Conservation (phyloP, 768 basidiomycete species). For the Phylloporus arenicola region DNA sequence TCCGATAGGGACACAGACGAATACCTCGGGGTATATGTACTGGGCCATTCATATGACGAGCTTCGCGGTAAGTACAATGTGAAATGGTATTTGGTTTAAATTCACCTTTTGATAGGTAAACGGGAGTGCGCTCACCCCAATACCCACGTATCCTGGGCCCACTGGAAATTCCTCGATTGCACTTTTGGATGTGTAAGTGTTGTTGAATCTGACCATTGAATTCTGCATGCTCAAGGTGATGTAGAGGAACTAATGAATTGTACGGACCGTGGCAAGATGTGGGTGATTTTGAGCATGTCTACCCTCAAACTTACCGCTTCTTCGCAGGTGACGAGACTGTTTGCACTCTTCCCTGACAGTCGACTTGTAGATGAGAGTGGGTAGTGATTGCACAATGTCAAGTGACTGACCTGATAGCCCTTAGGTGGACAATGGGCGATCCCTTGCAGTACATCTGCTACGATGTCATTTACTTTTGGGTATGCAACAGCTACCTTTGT, state of each 20-base stretch:
- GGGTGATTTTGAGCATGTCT: constrained; percentile 15
- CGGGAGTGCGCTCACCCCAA: constrained; percentile 43
- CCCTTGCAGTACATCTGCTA: constrained; percentile 58
- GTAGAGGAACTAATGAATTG: constrained; percentile 64
- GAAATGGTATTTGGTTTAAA: neutral
- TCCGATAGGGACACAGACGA: constrained; percentile 53
- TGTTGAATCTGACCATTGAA: neutral
- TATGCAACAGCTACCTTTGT: constrained; percentile 25
- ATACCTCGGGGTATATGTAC: constrained; percentile 64
- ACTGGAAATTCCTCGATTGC: constrained; percentile 57
- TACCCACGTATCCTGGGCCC: constrained; percentile 58
- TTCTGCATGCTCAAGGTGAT: constrained; percentile 1
- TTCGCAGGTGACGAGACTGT: constrained; percentile 61
- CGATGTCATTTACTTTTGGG: constrained; percentile 69
- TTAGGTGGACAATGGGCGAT: constrained; percentile 68
- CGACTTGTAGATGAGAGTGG: constrained; percentile 62
- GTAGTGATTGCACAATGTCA: constrained; percentile 11
- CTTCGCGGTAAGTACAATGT: constrained; percentile 41
- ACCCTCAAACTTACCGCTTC: neutral
- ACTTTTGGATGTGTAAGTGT: constrained; percentile 65
- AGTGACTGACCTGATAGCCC: neutral
- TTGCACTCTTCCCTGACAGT: constrained; percentile 51
- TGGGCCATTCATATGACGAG: constrained; percentile 63
- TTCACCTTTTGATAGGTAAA: constrained; percentile 44
- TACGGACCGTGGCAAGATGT: constrained; percentile 80